Base-by-base conservation (phyloP, 441 rosid species). In the Theobroma grandiflorum region DNA sequence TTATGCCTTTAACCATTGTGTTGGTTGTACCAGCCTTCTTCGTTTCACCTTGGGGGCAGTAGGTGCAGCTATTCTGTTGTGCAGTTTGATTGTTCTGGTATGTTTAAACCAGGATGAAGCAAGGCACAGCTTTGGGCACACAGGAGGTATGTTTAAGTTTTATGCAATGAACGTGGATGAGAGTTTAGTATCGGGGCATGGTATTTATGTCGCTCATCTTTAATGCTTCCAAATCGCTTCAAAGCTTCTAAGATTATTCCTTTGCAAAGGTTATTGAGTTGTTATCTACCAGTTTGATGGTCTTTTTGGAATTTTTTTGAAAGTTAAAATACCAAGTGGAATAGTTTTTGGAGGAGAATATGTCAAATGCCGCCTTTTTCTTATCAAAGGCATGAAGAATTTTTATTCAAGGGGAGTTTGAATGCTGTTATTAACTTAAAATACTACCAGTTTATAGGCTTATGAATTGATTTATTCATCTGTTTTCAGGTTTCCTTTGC, bases 101-200 rank as follows among this genome's bases (percentile, higher is more conserved):
- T 85, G 83, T 83, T 83, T 90, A 43, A 91, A 89, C 61, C 94
- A 92, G 88, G 97, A 93, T 84, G 89, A 87, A 57, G 93, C 87
- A 75, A 87, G 96, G 79, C 92, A 90, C 82, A 89, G 83, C 86
- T 92, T 92, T 80, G 97, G 96, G 76, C 94, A 91, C 77, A 71
- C 86, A 10, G 97, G 96, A 90, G 97, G 96, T 92, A 84, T 4
- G 37, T 42, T 61, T 37, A n/a, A 73, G 43, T 65, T 63, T 66
- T 65, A 10, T 42, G 38, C 72, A 12, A 35, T 55, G 53, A 66
- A 53, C 33, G 53, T 69, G 75, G 64, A 80, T 45, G 38, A 78
- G 42, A 63, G 50, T 11, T 35, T 53, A 2, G 18, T 12, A 52
- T 2, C 62, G 6, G 45, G 33, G 50, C 31, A 42, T 67, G 50